phyloP scores from a whole-genome alignment of 1,284 basidiomycete genomes.

The Schizopora paradoxa region DNA sequence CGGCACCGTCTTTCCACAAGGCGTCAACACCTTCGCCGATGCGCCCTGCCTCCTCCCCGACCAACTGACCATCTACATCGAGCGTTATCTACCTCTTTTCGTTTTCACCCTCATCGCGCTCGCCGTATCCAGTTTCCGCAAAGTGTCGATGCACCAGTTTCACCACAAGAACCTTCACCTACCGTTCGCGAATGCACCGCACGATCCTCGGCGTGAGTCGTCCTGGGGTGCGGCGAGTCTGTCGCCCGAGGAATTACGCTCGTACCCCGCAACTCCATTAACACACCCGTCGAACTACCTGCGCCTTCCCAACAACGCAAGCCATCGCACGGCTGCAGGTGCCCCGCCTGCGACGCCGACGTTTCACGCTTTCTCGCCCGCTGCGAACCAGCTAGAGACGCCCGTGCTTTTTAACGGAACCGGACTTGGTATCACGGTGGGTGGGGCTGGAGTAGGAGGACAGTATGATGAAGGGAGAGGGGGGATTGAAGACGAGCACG shows the following conservation, averaged over 20 bases:
- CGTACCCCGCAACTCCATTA: conserved; percentile 1
- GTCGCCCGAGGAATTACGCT: not conserved
- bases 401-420: not conserved
- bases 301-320: no score
- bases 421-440: not conserved
- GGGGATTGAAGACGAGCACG: not conserved
- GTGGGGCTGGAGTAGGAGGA: not conserved
- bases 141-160: not conserved
- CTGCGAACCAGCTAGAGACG: not conserved
- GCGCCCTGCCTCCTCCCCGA: conserved; percentile 65
- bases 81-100: conserved; percentile 51
- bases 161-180: no score
- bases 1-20: conserved; percentile 21
- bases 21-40: conserved; percentile 40
- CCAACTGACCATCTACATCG: conserved; percentile 55
- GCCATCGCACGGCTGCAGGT: no score
- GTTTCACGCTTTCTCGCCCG: not conserved
- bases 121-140: conserved; percentile 23
- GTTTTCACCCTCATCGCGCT: conserved; percentile 35
- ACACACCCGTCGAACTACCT: no score
- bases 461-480: not conserved
- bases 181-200: no score
- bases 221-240: not conserved
- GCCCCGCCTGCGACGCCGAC: no score
- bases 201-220: no score